Evolutionary conservation across 345 rosid genomes (phyloP).

Genomic region (Raphanus raphanistrum): DNA sequence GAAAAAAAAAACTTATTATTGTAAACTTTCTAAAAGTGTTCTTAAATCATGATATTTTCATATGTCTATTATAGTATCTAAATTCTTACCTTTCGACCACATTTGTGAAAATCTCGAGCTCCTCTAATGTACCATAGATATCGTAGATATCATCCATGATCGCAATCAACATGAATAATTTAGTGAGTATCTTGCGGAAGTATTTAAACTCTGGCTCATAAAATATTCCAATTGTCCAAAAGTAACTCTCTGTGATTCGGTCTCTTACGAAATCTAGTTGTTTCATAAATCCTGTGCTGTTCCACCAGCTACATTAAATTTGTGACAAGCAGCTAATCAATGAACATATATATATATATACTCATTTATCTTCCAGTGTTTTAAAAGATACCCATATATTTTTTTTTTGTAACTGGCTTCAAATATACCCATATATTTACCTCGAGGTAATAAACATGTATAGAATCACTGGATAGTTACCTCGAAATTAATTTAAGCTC

Average conservation of each 20-base stretch:
- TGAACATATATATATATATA: neutral
- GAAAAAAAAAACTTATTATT: neutral
- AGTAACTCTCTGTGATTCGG: constrained; percentile 41
- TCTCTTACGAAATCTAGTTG: constrained; percentile 44
- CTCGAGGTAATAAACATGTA: neutral
- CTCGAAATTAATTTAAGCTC: constrained; percentile 44
- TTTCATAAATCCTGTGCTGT: constrained; percentile 27
- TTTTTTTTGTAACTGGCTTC: too few relatives aligned
- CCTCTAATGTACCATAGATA: constrained; percentile 46
- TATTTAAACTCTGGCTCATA: constrained; percentile 35
- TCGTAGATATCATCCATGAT: constrained; percentile 49
- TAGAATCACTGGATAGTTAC: constrained; percentile 6
- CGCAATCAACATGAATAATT: constrained; percentile 26
- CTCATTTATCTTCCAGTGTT: too few relatives aligned
- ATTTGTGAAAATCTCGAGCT: constrained; percentile 37
- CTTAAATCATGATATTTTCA: neutral
- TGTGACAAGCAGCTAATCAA: neutral
- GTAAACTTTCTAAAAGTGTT: neutral
- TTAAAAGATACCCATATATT: neutral
- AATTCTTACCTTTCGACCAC: constrained; percentile 24
- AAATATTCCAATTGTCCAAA: constrained; percentile 37
- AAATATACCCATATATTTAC: neutral
- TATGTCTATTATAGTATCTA: neutral
- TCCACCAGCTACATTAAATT: constrained; percentile 48
- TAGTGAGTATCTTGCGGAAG: constrained; percentile 35